phyloP scores from a whole-genome alignment of 495 filamentous ascomycete species.

The Talaromyces liani region DNA sequence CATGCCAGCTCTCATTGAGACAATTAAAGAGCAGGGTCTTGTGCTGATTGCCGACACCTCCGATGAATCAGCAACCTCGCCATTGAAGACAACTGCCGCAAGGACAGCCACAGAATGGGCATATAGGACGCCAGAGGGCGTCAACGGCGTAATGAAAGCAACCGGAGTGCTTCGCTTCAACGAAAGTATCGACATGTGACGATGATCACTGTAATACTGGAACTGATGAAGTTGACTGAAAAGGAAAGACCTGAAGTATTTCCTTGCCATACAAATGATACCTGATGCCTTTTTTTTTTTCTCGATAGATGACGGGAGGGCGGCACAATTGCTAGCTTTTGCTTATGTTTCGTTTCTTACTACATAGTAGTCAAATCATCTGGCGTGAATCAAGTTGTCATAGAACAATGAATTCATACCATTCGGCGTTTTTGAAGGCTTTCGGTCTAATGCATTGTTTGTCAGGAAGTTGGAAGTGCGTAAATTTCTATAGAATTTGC shows the following conservation, averaged over 20 bases:
- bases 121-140: slow-evolving; percentile 52
- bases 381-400: not conserved
- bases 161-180: slow-evolving; percentile 89
- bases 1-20: slow-evolving; percentile 83
- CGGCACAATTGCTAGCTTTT: slow-evolving; percentile 1
- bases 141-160: slow-evolving; percentile 78
- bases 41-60: slow-evolving; percentile 89
- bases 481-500: not conserved
- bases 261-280: not conserved
- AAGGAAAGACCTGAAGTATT: not conserved
- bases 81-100: slow-evolving; percentile 36
- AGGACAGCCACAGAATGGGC: slow-evolving; percentile 31
- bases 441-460: not conserved
- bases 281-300: not conserved
- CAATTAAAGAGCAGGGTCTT: slow-evolving; percentile 88
- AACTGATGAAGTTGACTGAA: not conserved
- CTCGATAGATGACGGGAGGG: slow-evolving; percentile 11
- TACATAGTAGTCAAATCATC: not conserved
- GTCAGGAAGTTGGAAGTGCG: not conserved
- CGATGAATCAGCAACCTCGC: slow-evolving; percentile 37
- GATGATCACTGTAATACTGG: not conserved
- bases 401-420: not conserved
- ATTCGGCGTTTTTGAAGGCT: not conserved
- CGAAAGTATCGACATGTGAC: slow-evolving; percentile 86
- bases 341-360: slow-evolving; percentile 1